Evolutionary conservation across 2,329 filamentous ascomycete genomes (phyloP).

Genomic region (Trematosphaeria pertusa): DNA sequence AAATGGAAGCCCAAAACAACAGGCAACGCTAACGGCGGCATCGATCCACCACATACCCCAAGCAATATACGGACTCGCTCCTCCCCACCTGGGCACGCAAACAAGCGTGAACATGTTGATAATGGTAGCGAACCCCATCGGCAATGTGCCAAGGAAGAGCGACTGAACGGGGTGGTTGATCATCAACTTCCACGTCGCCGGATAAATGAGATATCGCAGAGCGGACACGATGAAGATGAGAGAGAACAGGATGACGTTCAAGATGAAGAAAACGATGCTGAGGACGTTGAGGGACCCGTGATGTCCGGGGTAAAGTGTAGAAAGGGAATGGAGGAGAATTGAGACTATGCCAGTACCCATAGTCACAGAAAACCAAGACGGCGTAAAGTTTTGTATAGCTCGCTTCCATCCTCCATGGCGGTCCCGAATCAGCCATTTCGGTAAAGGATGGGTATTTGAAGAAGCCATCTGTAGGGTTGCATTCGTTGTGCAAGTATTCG

Average conservation of each 20-base stretch:
- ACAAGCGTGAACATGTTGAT: slow-evolving; percentile 69
- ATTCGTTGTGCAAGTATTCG: too few relatives aligned
- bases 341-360: slow-evolving; percentile 49
- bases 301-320: slow-evolving; percentile 57
- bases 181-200: slow-evolving; percentile 71
- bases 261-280: slow-evolving; percentile 64
- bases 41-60: slow-evolving; percentile 61
- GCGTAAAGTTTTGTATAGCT: slow-evolving; percentile 43
- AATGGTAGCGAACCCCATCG: slow-evolving; percentile 73
- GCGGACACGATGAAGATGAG: slow-evolving; percentile 61
- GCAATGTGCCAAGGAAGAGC: slow-evolving; percentile 70
- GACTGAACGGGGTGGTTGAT: slow-evolving; percentile 70
- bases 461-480: background rate
- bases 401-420: slow-evolving; percentile 37
- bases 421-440: slow-evolving; percentile 34
- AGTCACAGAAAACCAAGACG: slow-evolving; percentile 26
- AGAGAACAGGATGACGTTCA: slow-evolving; percentile 65
- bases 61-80: slow-evolving; percentile 53
- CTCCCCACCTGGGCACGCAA: slow-evolving; percentile 66
- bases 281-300: slow-evolving; percentile 60
- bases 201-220: slow-evolving; percentile 69
- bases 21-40: slow-evolving; percentile 50
- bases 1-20: slow-evolving; percentile 44
- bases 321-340: slow-evolving; percentile 66
- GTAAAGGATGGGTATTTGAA: slow-evolving; percentile 12